These are phyloP conservation scores for Calycina herbarum DNA, from an alignment of 2,329 filamentous ascomycete genomes.

Conservation along the genomic window DNA sequence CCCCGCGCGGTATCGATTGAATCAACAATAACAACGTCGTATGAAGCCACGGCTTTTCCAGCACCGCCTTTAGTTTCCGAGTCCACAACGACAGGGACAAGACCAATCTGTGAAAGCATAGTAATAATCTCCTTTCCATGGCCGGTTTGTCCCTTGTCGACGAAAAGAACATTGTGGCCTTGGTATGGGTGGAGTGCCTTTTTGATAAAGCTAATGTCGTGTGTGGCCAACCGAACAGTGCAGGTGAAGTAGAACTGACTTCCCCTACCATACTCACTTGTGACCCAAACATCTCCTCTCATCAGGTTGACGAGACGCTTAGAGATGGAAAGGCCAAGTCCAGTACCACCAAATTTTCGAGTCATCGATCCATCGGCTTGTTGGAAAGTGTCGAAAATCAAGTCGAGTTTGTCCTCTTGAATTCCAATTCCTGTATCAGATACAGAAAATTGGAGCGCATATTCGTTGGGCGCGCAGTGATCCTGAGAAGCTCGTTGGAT, in stretches of 20 bases:
- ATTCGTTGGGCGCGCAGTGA: slow-evolving; percentile 70
- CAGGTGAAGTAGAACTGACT: slow-evolving; percentile 98
- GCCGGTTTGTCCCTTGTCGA: slow-evolving; percentile 84
- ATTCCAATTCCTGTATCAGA: slow-evolving; percentile 97
- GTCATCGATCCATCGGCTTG: slow-evolving; percentile 97
- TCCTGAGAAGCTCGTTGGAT: slow-evolving; percentile 72
- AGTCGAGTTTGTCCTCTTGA: slow-evolving; percentile 87
- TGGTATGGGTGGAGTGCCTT: slow-evolving; percentile 88
- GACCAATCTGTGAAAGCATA: slow-evolving; percentile 76
- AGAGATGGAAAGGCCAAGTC: slow-evolving; percentile 90
- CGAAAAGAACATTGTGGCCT: slow-evolving; percentile 88
- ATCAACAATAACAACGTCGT: slow-evolving; percentile 95
- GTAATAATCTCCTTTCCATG: slow-evolving; percentile 73
- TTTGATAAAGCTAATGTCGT: slow-evolving; percentile 74
- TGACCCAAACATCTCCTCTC: slow-evolving; percentile 95
- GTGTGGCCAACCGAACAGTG: slow-evolving; percentile 78
- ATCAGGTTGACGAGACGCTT: slow-evolving; percentile 93
- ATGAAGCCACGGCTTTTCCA: slow-evolving; percentile 50
- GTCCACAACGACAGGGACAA: slow-evolving; percentile 82
- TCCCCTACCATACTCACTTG: slow-evolving; percentile 85
- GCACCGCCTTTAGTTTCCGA: slow-evolving; percentile 68
- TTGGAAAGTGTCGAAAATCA: slow-evolving; percentile 99
- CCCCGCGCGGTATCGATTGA: slow-evolving; percentile 87
- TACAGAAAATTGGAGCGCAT: slow-evolving; percentile 93
- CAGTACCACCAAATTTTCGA: slow-evolving; percentile 91